Evolutionary conservation across 2,329 filamentous ascomycete genomes (phyloP).

Genomic region (Blastomyces silverae): DNA sequence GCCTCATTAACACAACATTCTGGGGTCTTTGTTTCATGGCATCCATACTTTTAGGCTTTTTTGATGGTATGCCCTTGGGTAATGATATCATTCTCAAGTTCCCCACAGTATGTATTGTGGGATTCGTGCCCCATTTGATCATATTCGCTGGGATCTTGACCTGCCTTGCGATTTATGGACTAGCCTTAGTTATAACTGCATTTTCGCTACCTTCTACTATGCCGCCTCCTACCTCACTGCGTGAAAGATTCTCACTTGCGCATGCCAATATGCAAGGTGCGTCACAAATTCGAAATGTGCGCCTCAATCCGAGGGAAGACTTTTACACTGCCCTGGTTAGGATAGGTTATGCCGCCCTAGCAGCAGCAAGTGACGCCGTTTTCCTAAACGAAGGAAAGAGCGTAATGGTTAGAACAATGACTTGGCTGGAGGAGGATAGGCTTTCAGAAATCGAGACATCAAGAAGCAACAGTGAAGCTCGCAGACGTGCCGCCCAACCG

Average conservation of each 20-base stretch:
- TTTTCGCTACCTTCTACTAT: conserved; percentile 54
- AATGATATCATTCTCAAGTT: conserved; percentile 62
- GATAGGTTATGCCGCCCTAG: conserved; percentile 79
- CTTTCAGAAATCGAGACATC: conserved; percentile 63
- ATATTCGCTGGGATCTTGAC: conserved; percentile 70
- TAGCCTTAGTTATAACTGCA: conserved; percentile 71
- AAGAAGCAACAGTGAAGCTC: conserved; percentile 24
- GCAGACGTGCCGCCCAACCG: neutral
- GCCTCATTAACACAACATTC: conserved; percentile 79
- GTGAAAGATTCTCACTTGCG: conserved; percentile 60
- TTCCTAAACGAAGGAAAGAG: conserved; percentile 84
- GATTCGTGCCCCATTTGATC: conserved; percentile 89
- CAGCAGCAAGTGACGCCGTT: conserved; percentile 89
- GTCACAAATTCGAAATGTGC: conserved; percentile 71
- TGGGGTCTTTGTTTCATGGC: conserved; percentile 89
- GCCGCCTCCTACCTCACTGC: conserved; percentile 41
- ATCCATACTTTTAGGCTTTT: conserved; percentile 70
- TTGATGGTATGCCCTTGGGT: conserved; percentile 42
- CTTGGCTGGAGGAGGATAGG: conserved; percentile 88
- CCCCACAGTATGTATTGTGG: conserved; percentile 89
- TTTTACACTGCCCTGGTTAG: conserved; percentile 88
- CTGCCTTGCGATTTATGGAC: conserved; percentile 67
- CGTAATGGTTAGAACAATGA: conserved; percentile 66
- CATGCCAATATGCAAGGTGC: conserved; percentile 91
- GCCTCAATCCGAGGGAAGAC: conserved; percentile 80